phyloP scores from a whole-genome alignment of 2,329 filamentous ascomycete species.

The Fusarium napiforme region DNA sequence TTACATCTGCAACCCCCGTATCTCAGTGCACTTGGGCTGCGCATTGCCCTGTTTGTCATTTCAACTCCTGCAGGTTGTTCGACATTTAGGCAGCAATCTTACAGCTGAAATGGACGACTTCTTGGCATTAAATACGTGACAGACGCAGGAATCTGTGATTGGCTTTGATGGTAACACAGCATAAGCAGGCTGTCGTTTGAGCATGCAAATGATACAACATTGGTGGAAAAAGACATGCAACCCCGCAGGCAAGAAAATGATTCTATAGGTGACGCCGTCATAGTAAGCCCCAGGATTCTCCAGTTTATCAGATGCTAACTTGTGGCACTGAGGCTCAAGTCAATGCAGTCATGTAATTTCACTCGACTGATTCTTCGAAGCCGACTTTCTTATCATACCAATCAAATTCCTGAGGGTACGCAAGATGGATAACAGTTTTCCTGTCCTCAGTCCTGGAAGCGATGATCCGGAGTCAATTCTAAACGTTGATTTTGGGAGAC shows the following conservation, averaged over 20 bases:
- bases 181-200: not conserved
- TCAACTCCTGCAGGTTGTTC: not conserved
- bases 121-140: not conserved
- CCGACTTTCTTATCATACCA: not conserved
- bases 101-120: rapidly evolving
- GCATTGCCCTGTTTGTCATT: not conserved
- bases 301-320: not conserved
- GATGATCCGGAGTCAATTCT: not conserved
- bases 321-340: not conserved
- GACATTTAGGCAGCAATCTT: not conserved
- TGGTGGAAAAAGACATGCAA: not conserved
- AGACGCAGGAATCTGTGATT: not conserved
- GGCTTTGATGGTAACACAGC: no score
- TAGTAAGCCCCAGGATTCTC: not conserved
- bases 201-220: not conserved
- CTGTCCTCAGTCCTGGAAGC: not conserved
- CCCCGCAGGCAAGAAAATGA: no score
- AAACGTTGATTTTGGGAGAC: not conserved
- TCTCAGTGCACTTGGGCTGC: no score
- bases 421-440: not conserved
- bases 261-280: not conserved
- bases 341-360: not conserved
- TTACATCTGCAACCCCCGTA: not conserved
- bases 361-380: not conserved
- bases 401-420: not conserved